A percentile compares a stretch with the other conserved stretches of the same genome.
Conservation (phyloP, 768 basidiomycete species). For the Mycena metata region DNA sequence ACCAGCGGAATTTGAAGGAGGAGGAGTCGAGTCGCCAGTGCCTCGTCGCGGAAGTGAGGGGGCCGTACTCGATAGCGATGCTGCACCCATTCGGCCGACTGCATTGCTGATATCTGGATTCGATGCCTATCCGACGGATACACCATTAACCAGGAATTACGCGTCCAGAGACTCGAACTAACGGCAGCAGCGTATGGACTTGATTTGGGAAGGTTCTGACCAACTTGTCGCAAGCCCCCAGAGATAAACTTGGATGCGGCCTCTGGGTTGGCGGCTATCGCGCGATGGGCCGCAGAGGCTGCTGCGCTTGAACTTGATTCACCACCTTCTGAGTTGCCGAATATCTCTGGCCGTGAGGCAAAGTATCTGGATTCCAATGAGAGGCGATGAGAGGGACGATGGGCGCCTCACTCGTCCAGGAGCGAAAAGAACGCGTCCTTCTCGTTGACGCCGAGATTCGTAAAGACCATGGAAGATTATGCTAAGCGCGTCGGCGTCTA, state of each 20-base stretch:
- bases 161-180: slow-evolving; percentile 2
- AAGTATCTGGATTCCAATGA: slow-evolving; percentile 31
- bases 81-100: slow-evolving; percentile 70
- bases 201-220: slow-evolving; percentile 14
- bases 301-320: slow-evolving; percentile 24
- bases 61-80: slow-evolving; percentile 49
- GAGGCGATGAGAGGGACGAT: neutral
- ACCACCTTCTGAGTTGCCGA: slow-evolving; percentile 27
- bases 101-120: slow-evolving; percentile 58
- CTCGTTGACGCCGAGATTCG: slow-evolving; percentile 35
- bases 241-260: slow-evolving; percentile 19
- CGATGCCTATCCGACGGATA: slow-evolving; percentile 46
- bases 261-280: slow-evolving; percentile 31
- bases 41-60: slow-evolving; percentile 45
- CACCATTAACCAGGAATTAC: slow-evolving; percentile 3
- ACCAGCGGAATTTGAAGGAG: slow-evolving; percentile 45
- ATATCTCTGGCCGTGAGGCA: slow-evolving; percentile 39
- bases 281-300: slow-evolving; percentile 31
- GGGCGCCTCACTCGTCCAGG: slow-evolving; percentile 34
- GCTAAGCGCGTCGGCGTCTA: slow-evolving; percentile 2
- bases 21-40: slow-evolving; percentile 31
- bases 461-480: slow-evolving; percentile 30
- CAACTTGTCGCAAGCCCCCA: slow-evolving; percentile 21
- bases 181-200: slow-evolving; percentile 31
- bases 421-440: slow-evolving; percentile 39